phyloP scores from a whole-genome alignment of 768 basidiomycete genomes.

The Russula sp. region DNA sequence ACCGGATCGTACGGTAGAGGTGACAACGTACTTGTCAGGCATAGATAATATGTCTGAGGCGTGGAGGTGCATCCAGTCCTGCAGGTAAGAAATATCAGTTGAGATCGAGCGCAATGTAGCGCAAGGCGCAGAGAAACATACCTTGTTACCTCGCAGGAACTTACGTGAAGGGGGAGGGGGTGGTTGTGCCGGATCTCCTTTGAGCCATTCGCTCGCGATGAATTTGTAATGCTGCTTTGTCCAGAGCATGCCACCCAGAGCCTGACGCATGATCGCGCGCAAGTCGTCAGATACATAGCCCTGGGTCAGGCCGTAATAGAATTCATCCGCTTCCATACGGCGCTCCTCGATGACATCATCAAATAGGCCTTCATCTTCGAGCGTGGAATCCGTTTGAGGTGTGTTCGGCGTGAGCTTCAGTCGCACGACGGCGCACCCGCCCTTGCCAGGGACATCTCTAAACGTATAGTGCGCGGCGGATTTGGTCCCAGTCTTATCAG shows the following conservation, averaged over 20 bases:
- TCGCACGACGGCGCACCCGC: slow-evolving; percentile 93
- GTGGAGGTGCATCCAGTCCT: slow-evolving; percentile 97
- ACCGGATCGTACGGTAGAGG: neutral
- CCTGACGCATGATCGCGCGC: slow-evolving; percentile 95
- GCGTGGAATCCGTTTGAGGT: slow-evolving; percentile 68
- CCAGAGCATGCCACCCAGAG: slow-evolving; percentile 96
- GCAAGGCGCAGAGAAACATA: slow-evolving; percentile 33
- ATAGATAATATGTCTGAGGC: slow-evolving; percentile 95
- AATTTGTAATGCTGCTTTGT: slow-evolving; percentile 97
- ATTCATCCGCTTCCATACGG: slow-evolving; percentile 92
- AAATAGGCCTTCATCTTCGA: slow-evolving; percentile 86
- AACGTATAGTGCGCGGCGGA: slow-evolving; percentile 91
- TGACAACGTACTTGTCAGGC: slow-evolving; percentile 83
- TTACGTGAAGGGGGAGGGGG: slow-evolving; percentile 90
- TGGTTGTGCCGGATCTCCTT: slow-evolving; percentile 94
- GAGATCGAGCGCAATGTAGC: neutral
- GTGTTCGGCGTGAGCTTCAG: slow-evolving; percentile 83
- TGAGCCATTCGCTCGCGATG: slow-evolving; percentile 94
- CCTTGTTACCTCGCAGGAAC: slow-evolving; percentile 70
- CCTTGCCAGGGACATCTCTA: slow-evolving; percentile 78
- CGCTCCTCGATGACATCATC: slow-evolving; percentile 89
- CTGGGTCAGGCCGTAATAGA: slow-evolving; percentile 76
- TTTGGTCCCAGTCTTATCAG: slow-evolving; percentile 85
- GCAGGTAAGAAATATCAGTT: neutral
- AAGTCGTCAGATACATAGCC: slow-evolving; percentile 90